Conservation (phyloP, 176 grass and related monocot species). For the Puya raimondii region DNA sequence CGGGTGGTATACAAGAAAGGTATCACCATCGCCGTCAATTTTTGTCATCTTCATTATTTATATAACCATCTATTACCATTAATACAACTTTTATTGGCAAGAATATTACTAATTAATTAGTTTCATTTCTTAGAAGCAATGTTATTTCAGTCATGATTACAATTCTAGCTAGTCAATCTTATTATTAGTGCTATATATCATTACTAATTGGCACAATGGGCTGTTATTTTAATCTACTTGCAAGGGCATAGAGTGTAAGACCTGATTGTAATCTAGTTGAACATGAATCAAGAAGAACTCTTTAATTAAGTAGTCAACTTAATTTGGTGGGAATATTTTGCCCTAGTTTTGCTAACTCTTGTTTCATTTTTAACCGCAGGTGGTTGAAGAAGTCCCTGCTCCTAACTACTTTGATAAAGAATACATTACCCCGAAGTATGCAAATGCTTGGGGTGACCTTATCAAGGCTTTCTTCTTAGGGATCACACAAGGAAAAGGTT, state of each 20-base stretch:
- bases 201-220: too few species aligned
- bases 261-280: too few species aligned
- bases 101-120: too few species aligned
- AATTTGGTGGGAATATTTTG: not conserved
- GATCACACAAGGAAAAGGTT: constrained; percentile 34
- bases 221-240: too few species aligned
- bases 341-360: not conserved
- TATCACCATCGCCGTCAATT: not conserved
- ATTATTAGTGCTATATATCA: too few species aligned
- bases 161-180: too few species aligned
- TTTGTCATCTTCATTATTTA: too few species aligned
- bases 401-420: constrained; percentile 51
- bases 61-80: too few species aligned
- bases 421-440: constrained; percentile 36
- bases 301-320: not conserved
- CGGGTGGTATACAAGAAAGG: constrained; percentile 45
- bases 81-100: too few species aligned
- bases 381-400: constrained; percentile 48
- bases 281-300: not conserved
- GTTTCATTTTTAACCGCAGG: not conserved
- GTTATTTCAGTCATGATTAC: too few species aligned
- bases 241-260: too few species aligned
- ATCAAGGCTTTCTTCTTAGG: constrained; percentile 42
- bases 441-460: constrained; percentile 41
- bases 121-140: too few species aligned